Base-by-base conservation (phyloP, 1,139 yeast species). In the Yamadazyma spencermartinsiae region DNA sequence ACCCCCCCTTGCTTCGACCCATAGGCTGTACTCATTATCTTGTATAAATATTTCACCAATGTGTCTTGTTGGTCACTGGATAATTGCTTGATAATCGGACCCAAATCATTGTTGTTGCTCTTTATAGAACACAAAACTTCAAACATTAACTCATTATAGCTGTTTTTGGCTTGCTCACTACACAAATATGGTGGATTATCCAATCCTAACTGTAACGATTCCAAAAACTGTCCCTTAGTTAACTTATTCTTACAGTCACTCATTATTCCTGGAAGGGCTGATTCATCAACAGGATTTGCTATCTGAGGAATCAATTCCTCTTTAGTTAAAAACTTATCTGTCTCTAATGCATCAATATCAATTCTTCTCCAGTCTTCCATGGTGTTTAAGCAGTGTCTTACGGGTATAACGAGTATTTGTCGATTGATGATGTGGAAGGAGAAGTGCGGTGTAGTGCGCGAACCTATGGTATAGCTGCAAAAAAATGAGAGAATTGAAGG, bases 1-100 rank as follows among this genome's bases (percentile, higher is more conserved):
- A 83, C 72, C 34, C 96, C 96, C 15, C 97, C 96, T 51, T 85
- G 89, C 51, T 86, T 86, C 49, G 89, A 88, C 4, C 94, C 88
- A 50, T 80, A 80, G 20, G 80, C 74, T 8, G 83, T 68, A 29
- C 81, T 71, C 95, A 94, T 88, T 33, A 88, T 89, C 55, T 83
- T 85, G 65, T 90, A 94, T 44, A 92, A 69, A 60, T 86, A 87
- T 61, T 92, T 92, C 42, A 90, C 72, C 56, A 94, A 77, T 5
- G 79, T 81, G 53, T 86, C 95, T 48, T 83, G 86, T 56, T 88
- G 86, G 42, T 79, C 82, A 15, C 74, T 53, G 35, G 72, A 61
- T 52, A 94, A 76, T 28, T 67, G 65, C 44, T 77, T 72, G 30
- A 90, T 79, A 36, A 86, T 68, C 4, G 65, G 63, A 3, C 80